Evolutionary conservation across 768 basidiomycete genomes (phyloP), one percentile per base, ranked within the genome.

Genomic region (Calocybe cyanea): DNA sequence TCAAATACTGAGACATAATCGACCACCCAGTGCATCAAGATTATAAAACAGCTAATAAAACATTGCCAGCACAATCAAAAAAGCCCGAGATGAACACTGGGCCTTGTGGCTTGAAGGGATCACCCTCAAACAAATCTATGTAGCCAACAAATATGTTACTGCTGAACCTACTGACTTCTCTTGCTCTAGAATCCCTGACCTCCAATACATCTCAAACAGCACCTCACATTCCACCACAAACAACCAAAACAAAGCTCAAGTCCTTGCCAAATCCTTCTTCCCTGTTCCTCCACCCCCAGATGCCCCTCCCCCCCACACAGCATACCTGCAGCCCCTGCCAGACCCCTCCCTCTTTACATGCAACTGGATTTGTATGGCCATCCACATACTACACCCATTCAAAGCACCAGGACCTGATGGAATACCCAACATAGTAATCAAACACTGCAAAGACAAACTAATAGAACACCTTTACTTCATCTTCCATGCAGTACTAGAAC

Each of bases 371-470:
- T 19, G 30, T 4, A 18, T 21, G 0, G 55, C 53, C 0, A 56
- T 65, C 4, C 13, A 23, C 1, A 20, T 39, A 0, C 55, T 67
- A 11, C 50, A 51, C 7, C 50, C 57, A 0, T 59, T 57, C 53
- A 68, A 66, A 46, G 66, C 61, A 0, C 55, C 61, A 2, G 61
- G 61, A 0, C 57, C 59, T 0, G 58, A 50, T 2, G 37, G 42
- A 0, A 56, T 58, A 2, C 53, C 57, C 0, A 65, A 65, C 32
- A 33, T 54, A 1, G 50, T 67, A 0, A 48, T 64, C 17, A 51
- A 45, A 2, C 20, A 55, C 2, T 57, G 54, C 23, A 32, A 37
- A 0, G 24, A 46, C 24, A 3, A 48, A 2, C 49, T 60, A 1
- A 41, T 45, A 1, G 50, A 45, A 7, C 45, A 52, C 20, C 49